phyloP scores from a whole-genome alignment of 805 yeast genomes.

The Tetrapisispora iriomotensis region DNA sequence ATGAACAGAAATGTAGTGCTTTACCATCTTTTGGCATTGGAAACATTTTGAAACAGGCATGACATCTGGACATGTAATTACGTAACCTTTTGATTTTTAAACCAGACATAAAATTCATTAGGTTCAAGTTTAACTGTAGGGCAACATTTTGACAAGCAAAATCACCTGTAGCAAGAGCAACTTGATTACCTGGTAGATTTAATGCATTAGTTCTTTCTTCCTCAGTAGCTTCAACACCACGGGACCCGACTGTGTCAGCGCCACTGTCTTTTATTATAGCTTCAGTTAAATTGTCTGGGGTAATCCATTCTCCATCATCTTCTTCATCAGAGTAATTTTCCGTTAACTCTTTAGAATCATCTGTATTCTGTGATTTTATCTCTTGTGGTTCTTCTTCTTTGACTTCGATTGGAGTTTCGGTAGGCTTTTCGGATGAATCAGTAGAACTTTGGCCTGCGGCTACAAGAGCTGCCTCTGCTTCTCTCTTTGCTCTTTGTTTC shows the following conservation, averaged over 20 bases:
- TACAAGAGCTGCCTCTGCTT: conserved; percentile 20
- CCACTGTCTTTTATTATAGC: conserved; percentile 60
- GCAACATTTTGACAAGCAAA: conserved; percentile 96
- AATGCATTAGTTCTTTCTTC: conserved; percentile 16
- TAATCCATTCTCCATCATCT: conserved; percentile 90
- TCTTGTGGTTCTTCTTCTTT: neutral
- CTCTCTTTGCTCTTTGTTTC: conserved; percentile 52
- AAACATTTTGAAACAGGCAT: conserved; percentile 82
- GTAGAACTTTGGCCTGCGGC: no score
- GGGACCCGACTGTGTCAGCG: conserved; percentile 37
- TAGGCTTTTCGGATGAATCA: neutral
- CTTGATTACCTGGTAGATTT: conserved; percentile 39
- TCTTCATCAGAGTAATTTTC: conserved; percentile 40
- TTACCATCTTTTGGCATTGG: conserved; percentile 70
- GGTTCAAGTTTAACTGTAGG: conserved; percentile 77
- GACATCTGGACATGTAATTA: conserved; percentile 92
- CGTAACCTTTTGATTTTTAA: conserved; percentile 74
- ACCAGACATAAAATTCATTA: conserved; percentile 80
- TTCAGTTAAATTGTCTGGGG: conserved; percentile 72
- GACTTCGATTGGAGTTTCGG: neutral
- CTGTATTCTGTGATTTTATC: no score
- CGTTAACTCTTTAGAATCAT: conserved; percentile 11
- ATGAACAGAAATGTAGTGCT: conserved; percentile 83
- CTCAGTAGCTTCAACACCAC: conserved; percentile 30
- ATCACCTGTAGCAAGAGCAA: conserved; percentile 89